phyloP scores from a whole-genome alignment of 78 protist species.

The Dictyostelium intermedium region DNA sequence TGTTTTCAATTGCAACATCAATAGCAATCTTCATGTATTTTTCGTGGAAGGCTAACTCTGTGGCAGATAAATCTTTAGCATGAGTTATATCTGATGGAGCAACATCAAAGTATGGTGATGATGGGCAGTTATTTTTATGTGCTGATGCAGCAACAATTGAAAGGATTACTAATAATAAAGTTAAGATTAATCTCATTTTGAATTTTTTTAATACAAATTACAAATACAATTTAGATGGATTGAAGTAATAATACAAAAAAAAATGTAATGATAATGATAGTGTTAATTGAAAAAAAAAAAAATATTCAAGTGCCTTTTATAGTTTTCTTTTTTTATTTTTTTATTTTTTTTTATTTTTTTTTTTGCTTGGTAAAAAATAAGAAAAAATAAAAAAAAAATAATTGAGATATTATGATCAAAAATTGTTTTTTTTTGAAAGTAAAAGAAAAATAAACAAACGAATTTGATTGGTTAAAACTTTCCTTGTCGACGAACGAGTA shows the following conservation, averaged over 20 bases:
- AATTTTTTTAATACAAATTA: too few species aligned
- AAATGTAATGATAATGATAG: not conserved
- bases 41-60: constrained; percentile 26
- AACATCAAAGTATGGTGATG: not conserved
- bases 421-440: too few species aligned
- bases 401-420: not conserved
- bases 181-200: not conserved
- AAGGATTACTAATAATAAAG: not conserved
- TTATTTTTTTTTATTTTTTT: too few species aligned
- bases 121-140: not conserved
- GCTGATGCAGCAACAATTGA: not conserved
- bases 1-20: not conserved
- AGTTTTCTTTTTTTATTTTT: not conserved
- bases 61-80: constrained; percentile 19
- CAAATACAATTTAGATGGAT: not conserved
- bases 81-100: not conserved
- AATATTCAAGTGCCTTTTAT: too few species aligned
- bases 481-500: not conserved
- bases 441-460: not conserved
- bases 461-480: not conserved
- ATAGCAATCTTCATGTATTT: constrained; percentile 43
- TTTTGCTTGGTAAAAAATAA: too few species aligned
- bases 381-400: too few species aligned
- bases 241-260: not conserved
- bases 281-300: too few species aligned